phyloP scores from a whole-genome alignment of 352 stramenopile species.

The Pythium folliculosum region DNA sequence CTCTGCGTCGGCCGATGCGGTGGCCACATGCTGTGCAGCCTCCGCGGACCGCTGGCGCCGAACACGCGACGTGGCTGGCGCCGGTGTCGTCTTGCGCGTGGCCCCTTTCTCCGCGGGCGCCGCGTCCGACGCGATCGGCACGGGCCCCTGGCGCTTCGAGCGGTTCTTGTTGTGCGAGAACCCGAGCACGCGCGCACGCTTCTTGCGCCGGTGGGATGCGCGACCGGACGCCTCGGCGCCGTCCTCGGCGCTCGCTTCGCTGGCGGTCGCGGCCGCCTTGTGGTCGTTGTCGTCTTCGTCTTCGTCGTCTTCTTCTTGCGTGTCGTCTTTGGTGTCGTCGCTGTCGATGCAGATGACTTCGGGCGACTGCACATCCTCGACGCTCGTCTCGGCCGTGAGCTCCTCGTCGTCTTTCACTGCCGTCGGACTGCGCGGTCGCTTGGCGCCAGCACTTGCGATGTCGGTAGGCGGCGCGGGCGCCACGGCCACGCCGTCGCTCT shows the following conservation, averaged over 20 bases:
- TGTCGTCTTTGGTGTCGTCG: slow-evolving; percentile 16
- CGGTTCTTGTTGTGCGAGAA: slow-evolving; percentile 14
- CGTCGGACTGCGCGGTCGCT: background rate
- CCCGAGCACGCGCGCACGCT: slow-evolving; percentile 12
- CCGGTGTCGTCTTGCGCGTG: too few species aligned
- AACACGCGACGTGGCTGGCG: background rate
- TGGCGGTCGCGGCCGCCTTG: background rate
- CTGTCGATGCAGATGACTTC: slow-evolving; percentile 24
- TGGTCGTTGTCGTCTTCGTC: too few species aligned
- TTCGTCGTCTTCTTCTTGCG: slow-evolving; percentile 5
- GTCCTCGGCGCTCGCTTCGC: slow-evolving; percentile 8
- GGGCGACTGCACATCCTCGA: slow-evolving; percentile 27
- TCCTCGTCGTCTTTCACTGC: slow-evolving; percentile 12
- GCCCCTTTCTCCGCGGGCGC: background rate
- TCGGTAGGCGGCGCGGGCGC: background rate
- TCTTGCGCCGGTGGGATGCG: slow-evolving; percentile 9
- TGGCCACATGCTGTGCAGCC: background rate
- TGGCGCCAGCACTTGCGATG: too few species aligned
- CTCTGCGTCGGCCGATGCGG: background rate
- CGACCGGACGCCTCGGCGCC: background rate
- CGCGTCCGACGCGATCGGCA: slow-evolving; percentile 2
- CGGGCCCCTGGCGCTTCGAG: slow-evolving; percentile 20
- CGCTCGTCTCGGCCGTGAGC: slow-evolving; percentile 5
- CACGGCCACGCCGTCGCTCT: slow-evolving; percentile 17
- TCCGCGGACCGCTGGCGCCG: slow-evolving; percentile 12